phyloP scores from a whole-genome alignment of 2,329 filamentous ascomycete species.

The Colletotrichum coccodes region DNA sequence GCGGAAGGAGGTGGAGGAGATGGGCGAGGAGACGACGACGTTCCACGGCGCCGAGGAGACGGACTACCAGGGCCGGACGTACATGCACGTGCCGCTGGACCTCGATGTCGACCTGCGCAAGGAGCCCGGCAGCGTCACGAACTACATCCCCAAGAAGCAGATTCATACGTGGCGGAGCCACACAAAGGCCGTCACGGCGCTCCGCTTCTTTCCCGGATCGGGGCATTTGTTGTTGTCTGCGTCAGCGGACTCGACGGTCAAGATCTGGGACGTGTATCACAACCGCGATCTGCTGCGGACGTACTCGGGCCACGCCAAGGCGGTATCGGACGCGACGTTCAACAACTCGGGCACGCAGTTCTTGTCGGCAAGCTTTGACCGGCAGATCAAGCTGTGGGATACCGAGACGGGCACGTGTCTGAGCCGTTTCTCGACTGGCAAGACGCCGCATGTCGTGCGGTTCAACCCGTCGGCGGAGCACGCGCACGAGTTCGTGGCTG shows the following conservation, averaged over 20 bases:
- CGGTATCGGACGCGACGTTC: conserved; percentile 90
- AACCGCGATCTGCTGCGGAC: conserved; percentile 87
- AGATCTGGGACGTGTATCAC: conserved; percentile 96
- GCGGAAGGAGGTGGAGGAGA: conserved; percentile 67
- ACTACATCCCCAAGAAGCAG: conserved; percentile 94
- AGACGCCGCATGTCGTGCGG: conserved; percentile 92
- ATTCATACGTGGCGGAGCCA: conserved; percentile 90
- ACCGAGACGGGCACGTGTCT: conserved; percentile 93
- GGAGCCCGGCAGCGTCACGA: conserved; percentile 82
- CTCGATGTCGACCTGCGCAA: conserved; percentile 87
- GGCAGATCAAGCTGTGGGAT: conserved; percentile 98
- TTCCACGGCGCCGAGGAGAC: conserved; percentile 87
- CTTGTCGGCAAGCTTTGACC: conserved; percentile 91
- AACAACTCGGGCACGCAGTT: conserved; percentile 85
- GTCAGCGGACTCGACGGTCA: conserved; percentile 90
- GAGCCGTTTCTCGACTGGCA: conserved; percentile 89
- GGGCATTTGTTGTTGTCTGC: conserved; percentile 91
- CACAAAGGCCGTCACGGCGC: conserved; percentile 83
- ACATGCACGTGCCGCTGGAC: conserved; percentile 97
- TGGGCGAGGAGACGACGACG: conserved; percentile 81
- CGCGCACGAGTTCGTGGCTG: conserved; percentile 90
- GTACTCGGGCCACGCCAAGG: conserved; percentile 91
- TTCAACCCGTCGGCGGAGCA: conserved; percentile 87
- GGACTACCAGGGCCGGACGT: conserved; percentile 95
- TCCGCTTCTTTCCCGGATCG: conserved; percentile 89